These are phyloP conservation scores for Podospora pseudopauciseta DNA, from an alignment of 495 filamentous ascomycete species.

Conservation along the genomic window DNA sequence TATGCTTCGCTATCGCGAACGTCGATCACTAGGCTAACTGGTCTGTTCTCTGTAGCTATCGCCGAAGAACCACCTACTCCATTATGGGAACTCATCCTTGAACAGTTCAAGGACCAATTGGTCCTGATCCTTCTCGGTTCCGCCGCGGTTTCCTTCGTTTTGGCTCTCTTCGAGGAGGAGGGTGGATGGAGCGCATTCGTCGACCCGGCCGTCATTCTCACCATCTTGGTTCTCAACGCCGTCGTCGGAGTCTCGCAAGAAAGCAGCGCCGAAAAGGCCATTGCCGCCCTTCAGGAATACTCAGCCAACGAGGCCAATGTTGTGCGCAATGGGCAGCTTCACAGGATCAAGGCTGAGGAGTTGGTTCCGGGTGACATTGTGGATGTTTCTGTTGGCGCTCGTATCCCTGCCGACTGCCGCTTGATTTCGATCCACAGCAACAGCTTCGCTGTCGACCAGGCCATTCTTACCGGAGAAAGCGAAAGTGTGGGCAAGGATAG, in stretches of 20 bases:
- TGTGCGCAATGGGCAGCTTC: constrained; percentile 69
- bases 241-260: constrained; percentile 98
- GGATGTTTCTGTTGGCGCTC: constrained; percentile 83
- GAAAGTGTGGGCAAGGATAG: constrained; percentile 92
- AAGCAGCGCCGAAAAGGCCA: constrained; percentile 97
- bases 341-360: constrained; percentile 85
- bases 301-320: constrained; percentile 97
- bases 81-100: constrained; percentile 90
- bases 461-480: constrained; percentile 96
- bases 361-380: constrained; percentile 95
- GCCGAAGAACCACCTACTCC: constrained; percentile 97
- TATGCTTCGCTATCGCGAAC: constrained; percentile 8
- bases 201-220: constrained; percentile 93
- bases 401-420: constrained; percentile 95
- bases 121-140: constrained; percentile 93
- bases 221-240: constrained; percentile 93
- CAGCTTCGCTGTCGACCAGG: constrained; percentile 92
- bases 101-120: constrained; percentile 99
- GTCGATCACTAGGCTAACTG: constrained; percentile 8
- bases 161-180: constrained; percentile 90
- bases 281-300: constrained; percentile 97
- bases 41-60: constrained; percentile 57
- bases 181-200: constrained; percentile 98
- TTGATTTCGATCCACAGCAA: constrained; percentile 92
- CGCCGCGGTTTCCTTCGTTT: constrained; percentile 87